These are phyloP conservation scores for Pneumocystis canis DNA, from an alignment of 1,139 yeast species.

Conservation along the genomic window DNA sequence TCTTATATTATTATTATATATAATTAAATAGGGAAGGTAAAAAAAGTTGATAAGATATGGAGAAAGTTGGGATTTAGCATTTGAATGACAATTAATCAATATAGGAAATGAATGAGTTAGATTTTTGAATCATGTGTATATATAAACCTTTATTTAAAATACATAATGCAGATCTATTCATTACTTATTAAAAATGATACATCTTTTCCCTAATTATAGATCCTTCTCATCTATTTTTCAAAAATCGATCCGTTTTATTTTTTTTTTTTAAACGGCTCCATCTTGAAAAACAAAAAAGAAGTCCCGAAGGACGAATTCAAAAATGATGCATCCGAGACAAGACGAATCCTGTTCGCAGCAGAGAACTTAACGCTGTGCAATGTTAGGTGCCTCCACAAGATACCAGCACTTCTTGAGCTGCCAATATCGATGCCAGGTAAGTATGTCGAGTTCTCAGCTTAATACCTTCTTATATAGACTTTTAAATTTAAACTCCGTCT, in stretches of 20 bases:
- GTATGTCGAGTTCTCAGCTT: background rate
- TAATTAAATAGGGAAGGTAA: background rate
- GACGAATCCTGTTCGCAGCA: constrained; percentile 1
- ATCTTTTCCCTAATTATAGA: too few species aligned
- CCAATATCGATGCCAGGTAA: constrained; percentile 1
- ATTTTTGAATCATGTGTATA: too few species aligned
- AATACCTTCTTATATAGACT: background rate
- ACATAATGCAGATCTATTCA: too few species aligned
- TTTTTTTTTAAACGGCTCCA: background rate
- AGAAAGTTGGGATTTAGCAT: background rate
- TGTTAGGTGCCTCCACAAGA: background rate
- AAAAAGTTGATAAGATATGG: background rate
- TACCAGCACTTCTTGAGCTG: background rate
- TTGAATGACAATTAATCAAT: background rate
- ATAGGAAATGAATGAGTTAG: background rate
- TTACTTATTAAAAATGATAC: too few species aligned
- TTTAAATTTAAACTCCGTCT: background rate
- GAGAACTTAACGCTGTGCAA: background rate
- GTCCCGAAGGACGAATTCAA: constrained; percentile 1
- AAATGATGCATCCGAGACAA: constrained; percentile 1
- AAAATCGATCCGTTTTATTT: background rate
- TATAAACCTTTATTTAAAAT: too few species aligned
- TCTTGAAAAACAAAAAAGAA: background rate
- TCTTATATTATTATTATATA: background rate
- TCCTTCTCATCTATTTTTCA: background rate